Evolutionary conservation across 2,329 filamentous ascomycete species (phyloP).

Genomic region (Arthrobotrys megalospora): DNA sequence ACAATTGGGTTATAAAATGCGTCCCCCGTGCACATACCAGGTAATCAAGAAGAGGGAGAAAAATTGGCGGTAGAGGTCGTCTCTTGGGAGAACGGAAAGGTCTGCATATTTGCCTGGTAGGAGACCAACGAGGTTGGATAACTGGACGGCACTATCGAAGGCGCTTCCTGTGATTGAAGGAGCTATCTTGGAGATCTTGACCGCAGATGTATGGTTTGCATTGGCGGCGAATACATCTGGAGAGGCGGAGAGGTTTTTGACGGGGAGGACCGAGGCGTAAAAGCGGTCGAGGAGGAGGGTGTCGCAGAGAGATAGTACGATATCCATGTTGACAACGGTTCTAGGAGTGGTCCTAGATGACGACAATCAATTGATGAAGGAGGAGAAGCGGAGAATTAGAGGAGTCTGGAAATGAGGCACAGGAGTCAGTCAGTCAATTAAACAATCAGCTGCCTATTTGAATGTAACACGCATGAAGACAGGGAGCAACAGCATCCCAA

Average conservation of each 20-base stretch:
- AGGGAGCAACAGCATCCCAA: constrained; percentile 19
- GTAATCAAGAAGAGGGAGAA: constrained; percentile 85
- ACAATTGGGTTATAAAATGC: constrained; percentile 28
- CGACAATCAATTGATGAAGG: neutral
- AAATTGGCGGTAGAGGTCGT: constrained; percentile 82
- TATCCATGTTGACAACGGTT: constrained; percentile 79
- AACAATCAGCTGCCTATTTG: constrained; percentile 26
- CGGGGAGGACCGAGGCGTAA: constrained; percentile 75
- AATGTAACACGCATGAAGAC: constrained; percentile 4
- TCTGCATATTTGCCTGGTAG: constrained; percentile 83
- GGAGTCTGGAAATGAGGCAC: neutral
- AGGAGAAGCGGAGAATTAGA: neutral
- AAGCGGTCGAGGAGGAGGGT: constrained; percentile 84
- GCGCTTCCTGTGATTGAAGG: constrained; percentile 27
- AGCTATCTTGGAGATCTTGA: constrained; percentile 73
- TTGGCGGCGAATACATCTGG: constrained; percentile 68
- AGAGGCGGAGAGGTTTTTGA: constrained; percentile 69
- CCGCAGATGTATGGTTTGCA: constrained; percentile 71
- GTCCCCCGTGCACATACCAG: constrained; percentile 74
- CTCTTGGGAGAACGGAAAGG: constrained; percentile 81
- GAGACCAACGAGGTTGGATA: constrained; percentile 71
- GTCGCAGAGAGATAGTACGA: constrained; percentile 88
- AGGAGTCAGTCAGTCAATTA: constrained; percentile 2
- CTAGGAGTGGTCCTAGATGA: constrained; percentile 7
- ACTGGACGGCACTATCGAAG: constrained; percentile 46